These are phyloP conservation scores for Malassezia restricta DNA, from an alignment of 1,284 basidiomycete species.

Conservation along the genomic window DNA sequence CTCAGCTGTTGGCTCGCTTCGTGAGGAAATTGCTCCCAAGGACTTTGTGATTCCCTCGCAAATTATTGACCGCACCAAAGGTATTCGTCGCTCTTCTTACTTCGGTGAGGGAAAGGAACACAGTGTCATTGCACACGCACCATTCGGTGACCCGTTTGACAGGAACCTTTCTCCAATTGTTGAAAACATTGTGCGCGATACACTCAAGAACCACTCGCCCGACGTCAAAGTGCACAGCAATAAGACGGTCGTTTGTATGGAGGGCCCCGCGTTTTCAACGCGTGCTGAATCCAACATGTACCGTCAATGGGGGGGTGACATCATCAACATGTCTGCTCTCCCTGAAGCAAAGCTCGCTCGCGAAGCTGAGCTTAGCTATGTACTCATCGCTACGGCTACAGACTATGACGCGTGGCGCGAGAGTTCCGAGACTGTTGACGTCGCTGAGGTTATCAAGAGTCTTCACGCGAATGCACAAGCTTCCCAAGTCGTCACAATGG, in stretches of 20 bases:
- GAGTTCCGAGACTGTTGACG: slow-evolving; percentile 66
- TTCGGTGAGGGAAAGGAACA: slow-evolving; percentile 59
- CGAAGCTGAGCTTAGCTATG: slow-evolving; percentile 68
- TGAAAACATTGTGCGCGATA: slow-evolving; percentile 22
- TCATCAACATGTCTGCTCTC: slow-evolving; percentile 66
- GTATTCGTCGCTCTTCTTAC: slow-evolving; percentile 69
- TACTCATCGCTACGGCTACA: slow-evolving; percentile 45
- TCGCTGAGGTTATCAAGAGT: slow-evolving; percentile 76
- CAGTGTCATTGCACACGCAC: slow-evolving; percentile 74
- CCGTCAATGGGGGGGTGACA: slow-evolving; percentile 64
- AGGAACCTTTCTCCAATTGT: slow-evolving; percentile 27
- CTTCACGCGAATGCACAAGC: slow-evolving; percentile 72
- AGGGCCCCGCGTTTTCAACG: slow-evolving; percentile 84
- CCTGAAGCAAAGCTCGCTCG: slow-evolving; percentile 91
- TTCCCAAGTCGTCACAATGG: slow-evolving; percentile 58
- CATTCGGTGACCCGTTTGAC: slow-evolving; percentile 64
- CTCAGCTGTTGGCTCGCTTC: slow-evolving; percentile 86
- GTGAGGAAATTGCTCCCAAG: slow-evolving; percentile 68
- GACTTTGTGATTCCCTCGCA: slow-evolving; percentile 80
- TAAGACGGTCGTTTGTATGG: slow-evolving; percentile 89
- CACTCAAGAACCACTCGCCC: slow-evolving; percentile 16
- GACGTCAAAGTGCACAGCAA: slow-evolving; percentile 53
- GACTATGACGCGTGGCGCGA: slow-evolving; percentile 52
- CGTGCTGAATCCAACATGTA: slow-evolving; percentile 93
- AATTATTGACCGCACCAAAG: slow-evolving; percentile 94